Evolutionary conservation across 106 monocot species (phyloP).

Genomic region (Acorus gramineus): DNA sequence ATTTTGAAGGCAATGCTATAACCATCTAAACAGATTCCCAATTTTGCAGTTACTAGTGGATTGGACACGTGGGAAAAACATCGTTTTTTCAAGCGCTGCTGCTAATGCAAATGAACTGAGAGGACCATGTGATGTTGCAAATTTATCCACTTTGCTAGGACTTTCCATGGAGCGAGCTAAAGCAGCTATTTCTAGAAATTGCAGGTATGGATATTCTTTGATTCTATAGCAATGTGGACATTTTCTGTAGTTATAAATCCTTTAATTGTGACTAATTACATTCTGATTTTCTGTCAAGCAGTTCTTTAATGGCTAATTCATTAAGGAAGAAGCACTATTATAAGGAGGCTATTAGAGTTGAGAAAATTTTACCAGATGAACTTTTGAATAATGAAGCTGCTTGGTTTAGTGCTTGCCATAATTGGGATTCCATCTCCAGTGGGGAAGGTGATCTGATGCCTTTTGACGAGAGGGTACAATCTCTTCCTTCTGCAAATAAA

Average conservation of each 20-base stretch:
- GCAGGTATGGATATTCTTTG: constrained; percentile 39
- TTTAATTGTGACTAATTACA: not conserved
- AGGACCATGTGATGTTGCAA: constrained; percentile 79
- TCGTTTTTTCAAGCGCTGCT: constrained; percentile 84
- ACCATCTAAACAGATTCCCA: not conserved
- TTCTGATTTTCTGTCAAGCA: constrained; percentile 11
- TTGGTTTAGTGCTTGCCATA: constrained; percentile 51
- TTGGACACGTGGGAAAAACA: constrained; percentile 77
- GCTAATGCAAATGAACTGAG: constrained; percentile 53
- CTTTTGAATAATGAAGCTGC: constrained; percentile 13
- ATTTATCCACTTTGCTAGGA: constrained; percentile 61
- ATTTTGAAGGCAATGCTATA: not conserved
- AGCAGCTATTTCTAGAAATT: constrained; percentile 66
- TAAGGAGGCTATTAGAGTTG: constrained; percentile 72
- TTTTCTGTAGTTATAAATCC: not conserved
- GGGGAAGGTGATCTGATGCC: constrained; percentile 67
- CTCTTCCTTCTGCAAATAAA: constrained; percentile 20
- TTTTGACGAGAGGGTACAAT: constrained; percentile 41
- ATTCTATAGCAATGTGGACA: not conserved
- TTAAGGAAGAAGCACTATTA: constrained; percentile 69
- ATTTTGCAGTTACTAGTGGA: constrained; percentile 51
- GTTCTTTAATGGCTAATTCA: constrained; percentile 50
- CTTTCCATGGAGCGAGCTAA: constrained; percentile 71
- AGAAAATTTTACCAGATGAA: constrained; percentile 41
- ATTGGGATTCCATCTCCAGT: constrained; percentile 82